Evolutionary conservation across 768 basidiomycete species (phyloP), one percentile per base, ranked within the genome.

Genomic region (Lactarius akahatsu): DNA sequence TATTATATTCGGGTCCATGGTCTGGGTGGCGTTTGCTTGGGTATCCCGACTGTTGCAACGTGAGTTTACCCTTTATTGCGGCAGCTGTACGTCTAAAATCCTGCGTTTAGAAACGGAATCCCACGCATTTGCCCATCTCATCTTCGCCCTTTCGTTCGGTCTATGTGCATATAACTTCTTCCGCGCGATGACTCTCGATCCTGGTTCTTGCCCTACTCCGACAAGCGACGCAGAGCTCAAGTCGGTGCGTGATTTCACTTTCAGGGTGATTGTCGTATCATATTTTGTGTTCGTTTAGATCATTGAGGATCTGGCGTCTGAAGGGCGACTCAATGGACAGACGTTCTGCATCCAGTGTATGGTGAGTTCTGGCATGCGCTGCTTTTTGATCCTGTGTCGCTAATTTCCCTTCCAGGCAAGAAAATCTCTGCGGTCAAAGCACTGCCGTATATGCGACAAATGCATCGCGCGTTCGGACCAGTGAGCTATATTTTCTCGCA

Each of bases 291-390:
- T 62, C 55, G 34, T 18, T 34, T 66, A 96, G 93, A 85, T 92
- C 43, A 89, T 99, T 57, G 96, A 98, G 74, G 92, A 94, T 34
- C 80, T 98, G 20, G 92, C 95, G 16, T 89, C 90, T 11, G 86
- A 89, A 73, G 94, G 95, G 18, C 82, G 90, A 20, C 78, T 99
- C 32, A 98, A 98, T 74, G 96, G 96, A 1, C 94, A 95, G 75
- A 94, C 94, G 11, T 98, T 98, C 76, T 98, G 97, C 73, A 90
- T 99, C 59, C 86, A 89, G 66, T 98, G 96, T 78, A 94, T 98
- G 94, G 90, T 89, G 68, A 57, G 85, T 72, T 32, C 23, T 8
- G 6, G 36, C 30, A 18, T 26, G 16, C 41, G 23, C 15, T 7
- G 5, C 2, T 13, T 26, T 28, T 23, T 23, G 15, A 3, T 18